A percentile compares a stretch with the other conserved stretches of the same genome.
Conservation (phyloP, 139 green algal species). For the Closterium sp. region DNA sequence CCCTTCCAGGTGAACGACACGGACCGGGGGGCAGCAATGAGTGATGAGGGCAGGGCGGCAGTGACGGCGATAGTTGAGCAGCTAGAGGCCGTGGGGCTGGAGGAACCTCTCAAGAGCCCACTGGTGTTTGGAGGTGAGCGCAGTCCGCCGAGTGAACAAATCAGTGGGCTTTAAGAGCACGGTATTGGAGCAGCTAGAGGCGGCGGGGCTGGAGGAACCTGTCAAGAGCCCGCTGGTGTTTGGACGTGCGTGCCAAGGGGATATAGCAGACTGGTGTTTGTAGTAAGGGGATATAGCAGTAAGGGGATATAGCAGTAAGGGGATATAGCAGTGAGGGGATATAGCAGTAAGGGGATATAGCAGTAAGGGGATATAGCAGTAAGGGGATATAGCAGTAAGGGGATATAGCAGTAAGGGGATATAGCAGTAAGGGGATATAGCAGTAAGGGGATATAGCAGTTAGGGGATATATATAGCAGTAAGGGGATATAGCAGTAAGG, state of each 20-base stretch:
- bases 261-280: not conserved
- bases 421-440: too few relatives aligned
- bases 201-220: not conserved
- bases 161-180: too few relatives aligned
- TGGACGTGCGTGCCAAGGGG: not conserved
- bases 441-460: too few relatives aligned
- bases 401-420: too few relatives aligned
- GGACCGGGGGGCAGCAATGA: not conserved
- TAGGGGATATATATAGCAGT: too few relatives aligned
- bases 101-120: constrained; percentile 34
- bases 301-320: too few relatives aligned
- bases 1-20: not conserved
- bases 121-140: constrained; percentile 43
- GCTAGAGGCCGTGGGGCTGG: not conserved
- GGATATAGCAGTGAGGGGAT: too few relatives aligned
- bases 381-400: too few relatives aligned
- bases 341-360: too few relatives aligned
- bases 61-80: not conserved
- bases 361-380: too few relatives aligned
- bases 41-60: not conserved
- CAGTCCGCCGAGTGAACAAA: too few relatives aligned
- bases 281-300: not conserved
- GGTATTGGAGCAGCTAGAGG: not conserved
- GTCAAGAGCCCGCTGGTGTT: not conserved
- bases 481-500: too few relatives aligned